Evolutionary conservation across 225 moss, liverwort and hornwort species (phyloP).

Genomic region (Anthoceros angustus): DNA sequence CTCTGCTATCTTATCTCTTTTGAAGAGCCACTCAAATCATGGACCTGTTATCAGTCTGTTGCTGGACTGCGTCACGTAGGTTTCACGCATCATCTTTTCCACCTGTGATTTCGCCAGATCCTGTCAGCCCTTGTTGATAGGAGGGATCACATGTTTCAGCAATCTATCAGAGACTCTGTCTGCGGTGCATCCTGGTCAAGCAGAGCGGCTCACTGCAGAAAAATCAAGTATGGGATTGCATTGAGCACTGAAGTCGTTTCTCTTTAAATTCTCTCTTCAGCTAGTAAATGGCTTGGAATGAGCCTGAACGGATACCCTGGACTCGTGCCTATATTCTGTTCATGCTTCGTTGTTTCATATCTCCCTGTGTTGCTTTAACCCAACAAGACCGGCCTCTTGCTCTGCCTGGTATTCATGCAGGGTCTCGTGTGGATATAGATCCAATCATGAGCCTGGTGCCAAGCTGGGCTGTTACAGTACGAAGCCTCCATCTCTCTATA

Average conservation of each 20-base stretch:
- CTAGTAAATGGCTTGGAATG: too few relatives aligned
- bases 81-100: neutral
- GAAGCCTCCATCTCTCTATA: neutral
- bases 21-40: conserved; percentile 47
- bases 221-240: too few relatives aligned
- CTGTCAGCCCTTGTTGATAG: too few relatives aligned
- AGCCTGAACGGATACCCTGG: too few relatives aligned
- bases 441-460: conserved; percentile 58
- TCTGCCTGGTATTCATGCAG: conserved; percentile 15
- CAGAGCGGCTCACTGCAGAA: conserved; percentile 8
- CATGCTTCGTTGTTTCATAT: neutral
- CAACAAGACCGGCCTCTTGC: conserved; percentile 13
- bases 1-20: conserved; percentile 53
- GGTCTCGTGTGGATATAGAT: conserved; percentile 54
- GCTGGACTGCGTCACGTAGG: conserved; percentile 65
- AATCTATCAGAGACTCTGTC: too few relatives aligned
- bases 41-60: conserved; percentile 44
- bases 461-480: conserved; percentile 70
- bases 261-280: too few relatives aligned
- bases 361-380: conserved; percentile 11
- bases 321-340: too few relatives aligned
- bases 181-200: too few relatives aligned
- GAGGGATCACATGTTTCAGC: neutral
- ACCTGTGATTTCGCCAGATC: too few relatives aligned
- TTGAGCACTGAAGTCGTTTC: too few relatives aligned